These are phyloP conservation scores for Leucosporidium yakuticum DNA, from an alignment of 768 basidiomycete genomes.

Conservation along the genomic window DNA sequence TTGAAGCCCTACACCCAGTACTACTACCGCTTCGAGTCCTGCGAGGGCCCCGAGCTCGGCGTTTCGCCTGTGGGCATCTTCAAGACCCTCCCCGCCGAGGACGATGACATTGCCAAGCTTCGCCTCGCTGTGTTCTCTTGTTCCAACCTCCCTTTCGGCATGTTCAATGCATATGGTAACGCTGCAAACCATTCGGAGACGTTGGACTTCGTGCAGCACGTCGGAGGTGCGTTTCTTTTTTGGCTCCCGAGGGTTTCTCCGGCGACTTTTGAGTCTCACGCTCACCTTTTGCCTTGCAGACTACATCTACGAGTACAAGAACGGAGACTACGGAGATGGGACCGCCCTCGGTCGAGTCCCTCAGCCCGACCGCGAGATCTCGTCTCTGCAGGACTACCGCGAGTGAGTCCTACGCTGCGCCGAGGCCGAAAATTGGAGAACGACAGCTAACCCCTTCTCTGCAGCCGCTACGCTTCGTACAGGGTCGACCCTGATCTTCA, in stretches of 20 bases:
- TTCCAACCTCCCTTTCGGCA: conserved; percentile 50
- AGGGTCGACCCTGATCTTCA: conserved; percentile 42
- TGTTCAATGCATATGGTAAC: conserved; percentile 59
- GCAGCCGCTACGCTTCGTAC: conserved; percentile 3
- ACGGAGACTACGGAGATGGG: conserved; percentile 42
- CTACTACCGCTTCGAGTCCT: conserved; percentile 52
- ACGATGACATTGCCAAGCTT: conserved; percentile 50
- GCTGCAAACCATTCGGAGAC: conserved; percentile 54
- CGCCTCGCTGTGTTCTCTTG: conserved; percentile 53
- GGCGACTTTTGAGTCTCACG: too few species aligned
- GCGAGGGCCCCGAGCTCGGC: conserved; percentile 47
- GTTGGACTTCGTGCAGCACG: conserved; percentile 53
- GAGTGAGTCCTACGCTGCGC: conserved; percentile 44
- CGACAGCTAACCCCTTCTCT: background rate
- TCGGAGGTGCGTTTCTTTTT: conserved; percentile 42
- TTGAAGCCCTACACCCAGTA: conserved; percentile 54
- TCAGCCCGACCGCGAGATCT: conserved; percentile 52
- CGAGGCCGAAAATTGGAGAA: conserved; percentile 31
- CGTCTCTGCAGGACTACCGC: conserved; percentile 56
- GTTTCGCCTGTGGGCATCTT: conserved; percentile 53
- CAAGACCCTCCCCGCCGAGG: conserved; percentile 50
- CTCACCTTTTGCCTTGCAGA: too few species aligned
- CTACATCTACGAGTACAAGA: conserved; percentile 39
- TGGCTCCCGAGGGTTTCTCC: background rate
- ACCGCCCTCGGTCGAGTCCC: conserved; percentile 52